Evolutionary conservation across 1,139 yeast species (phyloP), one percentile per base, ranked within the genome.

Genomic region (Pichia sp.): DNA sequence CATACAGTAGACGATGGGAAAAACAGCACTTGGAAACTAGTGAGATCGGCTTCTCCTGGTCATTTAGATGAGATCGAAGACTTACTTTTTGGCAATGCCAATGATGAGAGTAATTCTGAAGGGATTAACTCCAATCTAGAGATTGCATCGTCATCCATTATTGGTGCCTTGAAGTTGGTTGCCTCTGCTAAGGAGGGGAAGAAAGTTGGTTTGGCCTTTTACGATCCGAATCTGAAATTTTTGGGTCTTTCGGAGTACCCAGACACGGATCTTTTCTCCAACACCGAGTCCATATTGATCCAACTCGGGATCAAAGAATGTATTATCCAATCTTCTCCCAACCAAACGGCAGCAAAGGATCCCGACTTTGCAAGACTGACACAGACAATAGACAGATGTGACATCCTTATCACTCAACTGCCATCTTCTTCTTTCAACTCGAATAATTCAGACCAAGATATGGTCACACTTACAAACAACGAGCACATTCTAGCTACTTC

Each of bases 241-340:
- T 75, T 93, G 37, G 91, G 91, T 23, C 70, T 90, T 41, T 72
- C 85, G 22, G 96, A 93, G 65, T 88, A 91, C 60, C 80, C 80
- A 7, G 99, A 93, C 66, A 90, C 88, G 62, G 98, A 93, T 48
- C 74, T 89, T 12, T 90, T 79, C 62, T 85, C 96, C 2, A 91
- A 91, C 63, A 70, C 91, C 57, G 98, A 93, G 65, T 84, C 95
- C 53, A 75, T 89, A 49, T 69, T 91, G 52, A 85, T 93, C 58
- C 99, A 93, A 66, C 72, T 90, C 39, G 96, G 96, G 22, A 88
- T 90, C 4, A 87, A 87, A 62, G 99, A 93, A 63, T 85, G 90
- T 46, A 69, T 93, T 9, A 65, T 89, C 7, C 85, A 85, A 3
- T 34, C 53, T 22, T 34, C 43, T 5, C 40, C 45, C 23, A 44